A percentile compares a stretch with the other conserved stretches of the same genome.
phyloP scores from a whole-genome alignment of 75 land plant genomes.

The Pinus albicaulis region DNA sequence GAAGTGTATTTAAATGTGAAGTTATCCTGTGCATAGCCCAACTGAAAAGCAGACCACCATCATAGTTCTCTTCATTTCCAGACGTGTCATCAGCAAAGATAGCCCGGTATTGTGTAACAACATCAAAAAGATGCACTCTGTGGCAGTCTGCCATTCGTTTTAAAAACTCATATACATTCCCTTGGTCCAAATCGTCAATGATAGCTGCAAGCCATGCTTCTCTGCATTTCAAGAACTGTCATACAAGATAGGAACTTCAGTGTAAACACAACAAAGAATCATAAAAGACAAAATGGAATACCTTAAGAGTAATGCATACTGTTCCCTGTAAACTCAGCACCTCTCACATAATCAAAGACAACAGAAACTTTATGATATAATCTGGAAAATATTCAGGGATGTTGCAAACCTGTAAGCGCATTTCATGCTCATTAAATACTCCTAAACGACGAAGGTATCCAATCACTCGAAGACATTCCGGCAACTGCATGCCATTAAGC shows the following conservation, averaged over 20 bases:
- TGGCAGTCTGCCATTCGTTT: constrained; percentile 91
- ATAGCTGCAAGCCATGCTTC: constrained; percentile 96
- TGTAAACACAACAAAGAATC: constrained; percentile 2
- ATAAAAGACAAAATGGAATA: neutral
- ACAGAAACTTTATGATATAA: neutral
- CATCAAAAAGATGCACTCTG: constrained; percentile 91
- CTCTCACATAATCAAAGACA: neutral
- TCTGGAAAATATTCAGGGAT: neutral
- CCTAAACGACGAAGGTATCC: constrained; percentile 93
- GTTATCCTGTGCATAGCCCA: constrained; percentile 98
- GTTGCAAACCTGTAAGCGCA: constrained; percentile 86
- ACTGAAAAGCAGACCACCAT: constrained; percentile 97
- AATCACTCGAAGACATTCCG: constrained; percentile 94
- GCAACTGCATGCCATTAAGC: constrained; percentile 55
- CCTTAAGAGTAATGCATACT: constrained; percentile 2
- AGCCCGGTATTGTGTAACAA: constrained; percentile 96
- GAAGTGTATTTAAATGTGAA: constrained; percentile 63
- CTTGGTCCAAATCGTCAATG: constrained; percentile 90
- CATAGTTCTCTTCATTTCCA: constrained; percentile 92
- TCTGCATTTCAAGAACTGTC: constrained; percentile 94
- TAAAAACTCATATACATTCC: constrained; percentile 80
- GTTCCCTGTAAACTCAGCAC: neutral
- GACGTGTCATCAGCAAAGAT: constrained; percentile 97
- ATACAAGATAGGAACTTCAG: constrained; percentile 6
- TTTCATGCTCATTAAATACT: constrained; percentile 85